Evolutionary conservation across 805 yeast species (phyloP), one percentile per base, ranked within the genome.

Genomic region (Blastobotrys parvus): DNA sequence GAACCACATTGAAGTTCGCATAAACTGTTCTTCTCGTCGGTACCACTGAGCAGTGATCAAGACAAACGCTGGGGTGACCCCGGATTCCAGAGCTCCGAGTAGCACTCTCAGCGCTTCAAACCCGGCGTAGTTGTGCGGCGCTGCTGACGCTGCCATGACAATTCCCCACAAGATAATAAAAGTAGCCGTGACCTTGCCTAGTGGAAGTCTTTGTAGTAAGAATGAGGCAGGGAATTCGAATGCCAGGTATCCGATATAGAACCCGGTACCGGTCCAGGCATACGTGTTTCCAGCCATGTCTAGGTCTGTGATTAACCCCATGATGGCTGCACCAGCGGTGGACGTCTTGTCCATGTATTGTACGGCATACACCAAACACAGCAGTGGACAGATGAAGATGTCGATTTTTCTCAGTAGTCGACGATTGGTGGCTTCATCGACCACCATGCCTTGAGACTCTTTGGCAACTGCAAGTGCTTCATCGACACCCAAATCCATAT

Each of bases 281-380:
- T 54, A 67, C 65, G 41, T 53, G 47, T 48, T 58, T 34, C 70
- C 73, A 42, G 49, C 49, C 76, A 75, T 74, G 44, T 62, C 61
- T 48, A 68, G 59, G 45, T 68, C 79, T 8, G 52, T 55, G 49
- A 64, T 60, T 39, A 71, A 61, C 39, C 77, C 80, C 69, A 71
- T 65, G 30, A 77, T 69, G 6, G 79, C 68, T 1, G 79, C 76
- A 39, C 68, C 71, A 20, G 74, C 63, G 41, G 65, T 70, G 2
- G 81, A 61, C n/a, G 64, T 59, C 56, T 79, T 79, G 59, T 79
- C 86, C 78, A 78, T 74, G 48, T 67, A 74, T 58, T 77, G 82
- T 17, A 71, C 57, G 11, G 74, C 67, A 58, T 74, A 73, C 20
- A 74, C 52, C 19, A 69, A 44, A 48, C 72, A 69, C 58, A 78